These are phyloP conservation scores for Litchi chinensis DNA, from an alignment of 345 rosid species.

Conservation along the genomic window DNA sequence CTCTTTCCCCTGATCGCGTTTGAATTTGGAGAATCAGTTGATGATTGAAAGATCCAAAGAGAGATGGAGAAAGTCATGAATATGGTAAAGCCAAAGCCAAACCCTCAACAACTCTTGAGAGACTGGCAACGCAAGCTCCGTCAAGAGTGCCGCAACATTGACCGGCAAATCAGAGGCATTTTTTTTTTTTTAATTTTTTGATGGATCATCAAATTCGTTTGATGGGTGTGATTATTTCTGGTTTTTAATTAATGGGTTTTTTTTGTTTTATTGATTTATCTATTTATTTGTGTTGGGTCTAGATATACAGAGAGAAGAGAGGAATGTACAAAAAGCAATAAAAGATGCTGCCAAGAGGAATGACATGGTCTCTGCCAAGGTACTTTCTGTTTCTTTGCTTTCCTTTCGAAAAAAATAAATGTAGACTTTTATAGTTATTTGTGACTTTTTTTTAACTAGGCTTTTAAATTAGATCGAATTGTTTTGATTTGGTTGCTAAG, in stretches of 20 bases:
- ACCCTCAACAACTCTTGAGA: slow-evolving; percentile 76
- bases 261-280: not conserved
- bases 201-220: not conserved
- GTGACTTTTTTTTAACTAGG: not conserved
- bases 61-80: slow-evolving; percentile 82
- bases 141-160: slow-evolving; percentile 89
- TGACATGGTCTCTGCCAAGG: slow-evolving; percentile 94
- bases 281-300: slow-evolving; percentile 16
- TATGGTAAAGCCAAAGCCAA: slow-evolving; percentile 76
- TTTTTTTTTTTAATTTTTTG: not conserved
- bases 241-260: slow-evolving; percentile 7
- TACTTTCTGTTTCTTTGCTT: slow-evolving; percentile 14
- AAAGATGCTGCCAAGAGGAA: slow-evolving; percentile 89
- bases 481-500: not conserved
- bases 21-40: not conserved
- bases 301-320: slow-evolving; percentile 95
- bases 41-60: slow-evolving; percentile 5
- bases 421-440: not conserved
- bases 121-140: slow-evolving; percentile 96
- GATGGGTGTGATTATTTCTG: not conserved
- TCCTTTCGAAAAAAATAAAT: no score
- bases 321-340: slow-evolving; percentile 82
- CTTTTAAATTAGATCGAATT: not conserved
- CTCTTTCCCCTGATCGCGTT: not conserved
- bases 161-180: slow-evolving; percentile 86